These are phyloP conservation scores for Trichothecium sympodiale DNA, from an alignment of 2,329 filamentous ascomycete species.

Conservation along the genomic window DNA sequence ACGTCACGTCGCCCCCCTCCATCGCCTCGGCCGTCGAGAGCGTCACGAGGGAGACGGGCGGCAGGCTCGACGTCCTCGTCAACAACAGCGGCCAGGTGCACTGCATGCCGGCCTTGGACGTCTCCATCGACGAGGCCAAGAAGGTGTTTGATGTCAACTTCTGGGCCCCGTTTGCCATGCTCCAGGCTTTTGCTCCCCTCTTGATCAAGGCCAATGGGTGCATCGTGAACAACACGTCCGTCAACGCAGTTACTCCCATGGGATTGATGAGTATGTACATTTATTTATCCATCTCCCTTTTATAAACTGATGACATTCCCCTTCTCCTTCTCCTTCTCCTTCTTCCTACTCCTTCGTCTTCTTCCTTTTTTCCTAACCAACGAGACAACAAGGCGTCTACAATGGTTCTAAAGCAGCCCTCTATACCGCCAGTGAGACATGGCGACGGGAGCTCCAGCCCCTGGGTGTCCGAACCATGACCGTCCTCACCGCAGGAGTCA, in stretches of 20 bases:
- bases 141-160: slow-evolving; percentile 29
- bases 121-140: slow-evolving; percentile 18
- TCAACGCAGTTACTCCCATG: no score
- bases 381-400: no score
- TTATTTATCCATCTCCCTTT: no score
- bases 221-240: slow-evolving; percentile 14
- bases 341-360: no score
- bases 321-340: no score
- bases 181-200: slow-evolving; percentile 23
- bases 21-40: slow-evolving; percentile 12
- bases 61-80: slow-evolving; percentile 12
- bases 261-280: no score
- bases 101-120: slow-evolving; percentile 22
- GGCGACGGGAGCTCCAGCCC: slow-evolving; percentile 10
- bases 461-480: slow-evolving; percentile 11
- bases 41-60: slow-evolving; percentile 9
- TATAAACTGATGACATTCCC: no score
- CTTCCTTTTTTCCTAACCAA: no score
- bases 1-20: slow-evolving; percentile 15
- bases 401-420: slow-evolving; percentile 11
- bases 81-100: slow-evolving; percentile 22
- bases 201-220: slow-evolving; percentile 13
- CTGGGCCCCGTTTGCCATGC: slow-evolving; percentile 23
- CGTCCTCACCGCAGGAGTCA: no score
- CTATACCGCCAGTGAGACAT: slow-evolving; percentile 7